Evolutionary conservation across 306 rosid genomes (phyloP), one percentile per base, ranked within the genome.

Genomic region (Inga leiocalycina): DNA sequence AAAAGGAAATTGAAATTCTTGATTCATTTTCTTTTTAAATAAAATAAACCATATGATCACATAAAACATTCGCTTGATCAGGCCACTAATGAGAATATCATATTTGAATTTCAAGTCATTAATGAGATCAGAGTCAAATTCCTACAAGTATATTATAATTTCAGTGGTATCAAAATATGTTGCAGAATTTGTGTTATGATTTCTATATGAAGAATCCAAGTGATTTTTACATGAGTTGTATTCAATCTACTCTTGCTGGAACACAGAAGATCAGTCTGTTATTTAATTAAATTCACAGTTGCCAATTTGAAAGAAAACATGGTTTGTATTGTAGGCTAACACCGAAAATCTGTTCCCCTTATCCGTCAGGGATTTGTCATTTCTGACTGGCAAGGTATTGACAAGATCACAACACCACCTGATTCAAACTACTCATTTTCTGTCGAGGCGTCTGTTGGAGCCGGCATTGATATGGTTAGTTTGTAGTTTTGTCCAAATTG

Each of bases 361-460:
- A 76, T 84, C 82, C 84, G 57, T 84, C 93, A 96, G 99, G 99
- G 99, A 75, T 96, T 96, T 90, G 97, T 96, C 84, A 96, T 96
- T 84, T 94, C 99, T 62, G 99, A 96, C 84, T 96, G 99, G 99
- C 93, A 90, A 85, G 99, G 98, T 74, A 73, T 96, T 78, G 99
- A 96, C 84, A 90, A 86, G 86, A 88, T 94, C 70, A 94, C 98
- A 34, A 10, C 97, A 8, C 93, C 98, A 19, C 90, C 89, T 1
- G 94, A 88, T 90, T 80, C 95, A 76, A 94, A 96, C 85, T 93
- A 93, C 91, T 71, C 99, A 14, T 96, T 88, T 88, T 91, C 98
- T 32, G 91, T 96, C 72, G 91, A 96, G 88, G 93, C 95, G 74
- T 51, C 95, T 73, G 80, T 96, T 84, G 86, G 86, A 82, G 99